Conservation (phyloP, 208 protist genomes). For the Acanthamoeba quina region DNA sequence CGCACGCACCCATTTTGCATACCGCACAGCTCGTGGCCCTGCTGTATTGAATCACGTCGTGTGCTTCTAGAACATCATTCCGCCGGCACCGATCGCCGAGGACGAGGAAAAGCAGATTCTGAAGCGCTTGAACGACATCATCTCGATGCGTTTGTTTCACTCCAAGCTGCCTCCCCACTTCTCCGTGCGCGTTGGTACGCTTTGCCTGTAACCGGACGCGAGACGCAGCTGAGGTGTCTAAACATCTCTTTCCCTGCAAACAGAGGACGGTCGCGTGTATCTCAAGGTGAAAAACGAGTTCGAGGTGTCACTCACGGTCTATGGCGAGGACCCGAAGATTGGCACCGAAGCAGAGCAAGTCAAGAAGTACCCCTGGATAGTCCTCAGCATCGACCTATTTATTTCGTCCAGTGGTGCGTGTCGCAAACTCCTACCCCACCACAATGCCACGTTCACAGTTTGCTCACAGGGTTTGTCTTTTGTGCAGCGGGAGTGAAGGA, state of each 20-base stretch:
- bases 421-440: too few species aligned
- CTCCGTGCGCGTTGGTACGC: constrained; percentile 76
- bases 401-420: constrained; percentile 70
- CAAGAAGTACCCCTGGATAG: constrained; percentile 76
- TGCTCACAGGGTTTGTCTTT: not conserved
- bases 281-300: constrained; percentile 77
- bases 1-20: not conserved
- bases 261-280: constrained; percentile 75
- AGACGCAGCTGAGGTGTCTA: not conserved
- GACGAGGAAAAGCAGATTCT: constrained; percentile 58
- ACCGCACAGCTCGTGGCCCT: not conserved
- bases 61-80: constrained; percentile 62
- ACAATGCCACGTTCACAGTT: not conserved
- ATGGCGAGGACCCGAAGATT: constrained; percentile 64
- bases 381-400: constrained; percentile 74
- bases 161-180: constrained; percentile 75
- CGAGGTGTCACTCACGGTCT: constrained; percentile 63
- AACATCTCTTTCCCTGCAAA: not conserved
- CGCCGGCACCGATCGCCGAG: constrained; percentile 65
- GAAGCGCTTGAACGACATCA: constrained; percentile 62
- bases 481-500: constrained; percentile 14
- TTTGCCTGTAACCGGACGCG: not conserved
- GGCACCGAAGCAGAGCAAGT: constrained; percentile 27
- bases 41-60: not conserved
- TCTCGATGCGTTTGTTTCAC: constrained; percentile 73